Evolutionary conservation across 169 alveolate genomes (phyloP).

Genomic region (Eimeria acervulina): DNA sequence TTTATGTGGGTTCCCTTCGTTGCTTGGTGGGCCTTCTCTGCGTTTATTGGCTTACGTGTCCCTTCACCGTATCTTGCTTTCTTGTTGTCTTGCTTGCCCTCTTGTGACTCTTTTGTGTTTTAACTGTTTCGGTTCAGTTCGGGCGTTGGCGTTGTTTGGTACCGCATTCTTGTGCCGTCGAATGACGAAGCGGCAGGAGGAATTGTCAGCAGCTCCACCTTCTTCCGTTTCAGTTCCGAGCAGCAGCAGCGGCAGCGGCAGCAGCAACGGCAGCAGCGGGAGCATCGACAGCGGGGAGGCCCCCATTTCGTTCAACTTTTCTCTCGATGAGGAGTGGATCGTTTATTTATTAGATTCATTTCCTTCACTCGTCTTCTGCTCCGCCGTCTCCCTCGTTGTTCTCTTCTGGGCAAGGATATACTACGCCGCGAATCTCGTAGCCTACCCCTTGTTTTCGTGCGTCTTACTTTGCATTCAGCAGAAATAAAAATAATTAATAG

Average conservation of each 20-base stretch:
- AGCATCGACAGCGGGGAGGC: not conserved
- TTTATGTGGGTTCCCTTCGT: too few relatives aligned
- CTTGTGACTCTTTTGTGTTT: too few relatives aligned
- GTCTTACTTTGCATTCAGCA: not conserved
- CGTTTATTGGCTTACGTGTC: too few relatives aligned
- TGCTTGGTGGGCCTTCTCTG: too few relatives aligned
- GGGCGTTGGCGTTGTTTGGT: slow-evolving; percentile 45
- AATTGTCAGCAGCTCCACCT: not conserved
- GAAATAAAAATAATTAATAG: too few relatives aligned
- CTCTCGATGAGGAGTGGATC: slow-evolving; percentile 76
- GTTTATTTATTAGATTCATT: slow-evolving; percentile 61
- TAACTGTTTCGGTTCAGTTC: not conserved
- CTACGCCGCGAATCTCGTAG: slow-evolving; percentile 77
- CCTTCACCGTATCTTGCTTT: too few relatives aligned
- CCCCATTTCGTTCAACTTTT: slow-evolving; percentile 45
- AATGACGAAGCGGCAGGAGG: not conserved
- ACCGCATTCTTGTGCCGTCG: slow-evolving; percentile 6
- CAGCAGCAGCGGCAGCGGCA: not conserved
- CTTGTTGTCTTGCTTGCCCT: too few relatives aligned
- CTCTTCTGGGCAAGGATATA: slow-evolving; percentile 81
- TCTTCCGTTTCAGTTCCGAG: not conserved
- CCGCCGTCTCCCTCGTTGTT: slow-evolving; percentile 67
- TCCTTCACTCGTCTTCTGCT: slow-evolving; percentile 71
- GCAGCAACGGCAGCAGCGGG: not conserved
- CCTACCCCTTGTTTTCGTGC: slow-evolving; percentile 68